Evolutionary conservation across 2,329 filamentous ascomycete species (phyloP).

Genomic region (Aaosphaeria arxii): DNA sequence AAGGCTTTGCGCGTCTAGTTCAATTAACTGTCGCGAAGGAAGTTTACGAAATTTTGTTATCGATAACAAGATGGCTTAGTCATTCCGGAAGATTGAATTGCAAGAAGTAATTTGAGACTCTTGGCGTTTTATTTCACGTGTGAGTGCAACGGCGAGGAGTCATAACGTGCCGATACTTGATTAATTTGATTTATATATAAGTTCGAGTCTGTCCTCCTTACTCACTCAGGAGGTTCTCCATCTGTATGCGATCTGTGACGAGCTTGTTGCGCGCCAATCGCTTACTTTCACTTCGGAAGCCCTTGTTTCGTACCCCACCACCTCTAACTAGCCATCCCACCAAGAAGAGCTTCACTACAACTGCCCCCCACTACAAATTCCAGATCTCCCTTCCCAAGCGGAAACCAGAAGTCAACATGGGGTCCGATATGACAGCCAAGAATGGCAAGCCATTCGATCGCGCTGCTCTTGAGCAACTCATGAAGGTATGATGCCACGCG

Average conservation of each 20-base stretch:
- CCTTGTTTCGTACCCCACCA: slow-evolving; percentile 32
- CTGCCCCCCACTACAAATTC: slow-evolving; percentile 25
- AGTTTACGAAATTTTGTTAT: too few species aligned
- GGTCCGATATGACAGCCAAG: slow-evolving; percentile 46
- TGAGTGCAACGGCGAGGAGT: slow-evolving; percentile 1
- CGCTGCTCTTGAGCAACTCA: slow-evolving; percentile 74
- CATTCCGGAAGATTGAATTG: too few species aligned
- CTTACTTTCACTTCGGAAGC: slow-evolving; percentile 22
- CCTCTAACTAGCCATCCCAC: slow-evolving; percentile 22
- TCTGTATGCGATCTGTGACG: slow-evolving; percentile 40
- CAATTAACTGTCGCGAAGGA: too few species aligned
- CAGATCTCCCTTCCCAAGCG: slow-evolving; percentile 21
- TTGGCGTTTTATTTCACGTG: slow-evolving; percentile 8
- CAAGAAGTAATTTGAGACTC: slow-evolving; percentile 4
- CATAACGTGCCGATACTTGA: slow-evolving; percentile 15
- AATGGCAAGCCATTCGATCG: slow-evolving; percentile 91
- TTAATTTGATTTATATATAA: slow-evolving; percentile 4
- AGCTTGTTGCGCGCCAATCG: slow-evolving; percentile 37
- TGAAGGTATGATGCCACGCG: slow-evolving; percentile 56
- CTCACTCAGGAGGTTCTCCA: slow-evolving; percentile 13
- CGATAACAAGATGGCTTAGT: too few species aligned
- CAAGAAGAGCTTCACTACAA: slow-evolving; percentile 29
- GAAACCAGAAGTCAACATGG: slow-evolving; percentile 28
- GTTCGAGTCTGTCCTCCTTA: slow-evolving; percentile 14
- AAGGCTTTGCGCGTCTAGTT: background rate